These are phyloP conservation scores for Chloris gayana DNA, from an alignment of 176 grass and related monocot species.

Conservation along the genomic window DNA sequence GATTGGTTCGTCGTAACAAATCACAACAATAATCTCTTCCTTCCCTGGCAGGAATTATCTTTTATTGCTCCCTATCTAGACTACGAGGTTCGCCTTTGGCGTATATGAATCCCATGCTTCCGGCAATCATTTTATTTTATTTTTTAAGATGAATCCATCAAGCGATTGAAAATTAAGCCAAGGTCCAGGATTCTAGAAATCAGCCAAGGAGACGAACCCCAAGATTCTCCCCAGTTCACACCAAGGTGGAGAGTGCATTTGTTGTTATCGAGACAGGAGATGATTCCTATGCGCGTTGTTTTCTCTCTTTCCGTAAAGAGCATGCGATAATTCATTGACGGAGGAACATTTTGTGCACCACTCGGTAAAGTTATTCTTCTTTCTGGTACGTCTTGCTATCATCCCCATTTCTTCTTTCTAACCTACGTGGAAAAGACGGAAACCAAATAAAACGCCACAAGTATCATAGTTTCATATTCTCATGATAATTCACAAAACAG, in stretches of 20 bases:
- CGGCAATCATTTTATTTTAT: neutral
- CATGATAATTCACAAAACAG: neutral
- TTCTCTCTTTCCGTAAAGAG: constrained; percentile 32
- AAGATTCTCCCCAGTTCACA: neutral
- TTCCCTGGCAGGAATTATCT: neutral
- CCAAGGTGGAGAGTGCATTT: neutral
- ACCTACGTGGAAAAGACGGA: too few species aligned
- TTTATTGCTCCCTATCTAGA: too few species aligned
- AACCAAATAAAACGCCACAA: neutral
- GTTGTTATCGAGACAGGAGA: neutral
- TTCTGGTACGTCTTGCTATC: neutral
- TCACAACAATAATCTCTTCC: neutral
- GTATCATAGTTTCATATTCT: neutral
- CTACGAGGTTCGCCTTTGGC: too few species aligned
- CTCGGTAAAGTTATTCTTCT: constrained; percentile 29
- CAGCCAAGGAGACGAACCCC: neutral
- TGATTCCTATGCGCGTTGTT: constrained; percentile 32
- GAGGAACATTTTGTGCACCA: neutral
- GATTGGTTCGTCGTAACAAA: neutral
- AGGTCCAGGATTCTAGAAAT: neutral
- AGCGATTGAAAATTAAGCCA: neutral
- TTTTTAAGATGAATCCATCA: neutral
- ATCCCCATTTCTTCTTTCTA: too few species aligned
- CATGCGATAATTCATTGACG: neutral
- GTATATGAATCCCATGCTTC: constrained; percentile 6